Conservation (phyloP, 805 yeast species). For the Sugiyamaella boreocaroliniensis region DNA sequence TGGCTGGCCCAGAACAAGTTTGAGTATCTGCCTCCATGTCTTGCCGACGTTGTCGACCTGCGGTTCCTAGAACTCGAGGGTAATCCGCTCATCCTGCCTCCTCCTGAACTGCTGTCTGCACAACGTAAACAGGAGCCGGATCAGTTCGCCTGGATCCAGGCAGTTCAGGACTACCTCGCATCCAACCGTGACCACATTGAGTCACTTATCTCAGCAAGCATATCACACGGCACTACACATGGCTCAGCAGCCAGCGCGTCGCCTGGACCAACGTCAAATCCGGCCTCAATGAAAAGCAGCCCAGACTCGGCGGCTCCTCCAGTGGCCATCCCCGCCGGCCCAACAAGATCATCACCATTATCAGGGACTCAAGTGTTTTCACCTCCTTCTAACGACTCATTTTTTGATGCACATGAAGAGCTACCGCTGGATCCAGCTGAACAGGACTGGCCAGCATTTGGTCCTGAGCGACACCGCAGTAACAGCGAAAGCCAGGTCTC, state of each 20-base stretch:
- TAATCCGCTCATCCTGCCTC: constrained; percentile 53
- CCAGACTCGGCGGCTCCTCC: background rate
- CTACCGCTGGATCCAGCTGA: background rate
- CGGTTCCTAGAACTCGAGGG: constrained; percentile 54
- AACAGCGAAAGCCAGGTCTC: constrained; percentile 41
- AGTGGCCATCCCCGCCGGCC: background rate
- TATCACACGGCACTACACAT: background rate
- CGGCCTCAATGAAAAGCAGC: background rate
- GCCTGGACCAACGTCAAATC: background rate
- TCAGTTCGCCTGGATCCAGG: constrained; percentile 42
- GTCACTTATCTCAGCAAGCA: background rate
- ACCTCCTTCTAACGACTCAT: background rate
- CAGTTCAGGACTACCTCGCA: constrained; percentile 35
- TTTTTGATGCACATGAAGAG: background rate
- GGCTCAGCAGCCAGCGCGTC: background rate
- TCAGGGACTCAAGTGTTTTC: background rate
- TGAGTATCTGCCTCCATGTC: constrained; percentile 45
- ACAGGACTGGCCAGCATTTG: constrained; percentile 21
- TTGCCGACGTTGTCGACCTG: constrained; percentile 47
- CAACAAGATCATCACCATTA: background rate
- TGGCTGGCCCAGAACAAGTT: constrained; percentile 55
- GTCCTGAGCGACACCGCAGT: constrained; percentile 27
- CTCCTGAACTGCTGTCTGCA: constrained; percentile 36
- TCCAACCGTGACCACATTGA: constrained; percentile 25
- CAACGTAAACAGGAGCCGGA: constrained; percentile 28